A percentile compares a stretch with the other conserved stretches of the same genome.
Conservation (phyloP, 176 grass and related monocot genomes). For the Ensete glaucum region DNA sequence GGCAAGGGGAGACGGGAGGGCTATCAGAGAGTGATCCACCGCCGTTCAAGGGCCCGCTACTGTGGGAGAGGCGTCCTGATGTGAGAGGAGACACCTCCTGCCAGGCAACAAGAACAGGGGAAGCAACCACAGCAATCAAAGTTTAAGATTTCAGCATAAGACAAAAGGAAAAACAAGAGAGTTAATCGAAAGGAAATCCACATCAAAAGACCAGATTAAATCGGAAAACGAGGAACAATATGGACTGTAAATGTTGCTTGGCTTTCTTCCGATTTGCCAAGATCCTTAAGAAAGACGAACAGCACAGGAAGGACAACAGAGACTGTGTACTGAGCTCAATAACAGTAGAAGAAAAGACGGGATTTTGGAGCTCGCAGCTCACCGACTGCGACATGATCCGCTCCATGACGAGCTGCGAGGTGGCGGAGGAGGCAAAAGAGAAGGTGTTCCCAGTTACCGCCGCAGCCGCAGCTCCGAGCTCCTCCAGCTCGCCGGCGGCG, state of each 20-base stretch:
- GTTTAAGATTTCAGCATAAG: constrained; percentile 12
- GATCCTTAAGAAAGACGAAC: too few relatives aligned
- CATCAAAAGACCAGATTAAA: too few relatives aligned
- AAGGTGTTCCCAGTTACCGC: constrained; percentile 55
- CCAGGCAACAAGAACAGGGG: neutral
- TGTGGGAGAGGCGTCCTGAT: constrained; percentile 93
- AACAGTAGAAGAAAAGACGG: too few relatives aligned
- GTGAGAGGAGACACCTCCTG: constrained; percentile 80
- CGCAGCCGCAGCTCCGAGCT: neutral
- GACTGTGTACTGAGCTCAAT: too few relatives aligned
- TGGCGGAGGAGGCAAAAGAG: constrained; percentile 81
- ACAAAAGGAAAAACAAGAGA: neutral
- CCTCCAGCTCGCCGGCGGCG: constrained; percentile 51
- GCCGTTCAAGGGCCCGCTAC: constrained; percentile 86
- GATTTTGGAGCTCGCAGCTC: neutral
- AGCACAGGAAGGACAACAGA: too few relatives aligned
- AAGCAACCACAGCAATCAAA: neutral
- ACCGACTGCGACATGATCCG: constrained; percentile 89
- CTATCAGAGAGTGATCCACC: constrained; percentile 86
- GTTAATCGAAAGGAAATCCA: neutral
- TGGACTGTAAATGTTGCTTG: too few relatives aligned
- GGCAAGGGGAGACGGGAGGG: constrained; percentile 76
- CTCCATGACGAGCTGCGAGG: constrained; percentile 87
- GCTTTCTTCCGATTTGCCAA: too few relatives aligned
- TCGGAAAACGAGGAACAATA: too few relatives aligned